phyloP scores from a whole-genome alignment of 75 land plant genomes.

The Sequoiadendron giganteum region DNA sequence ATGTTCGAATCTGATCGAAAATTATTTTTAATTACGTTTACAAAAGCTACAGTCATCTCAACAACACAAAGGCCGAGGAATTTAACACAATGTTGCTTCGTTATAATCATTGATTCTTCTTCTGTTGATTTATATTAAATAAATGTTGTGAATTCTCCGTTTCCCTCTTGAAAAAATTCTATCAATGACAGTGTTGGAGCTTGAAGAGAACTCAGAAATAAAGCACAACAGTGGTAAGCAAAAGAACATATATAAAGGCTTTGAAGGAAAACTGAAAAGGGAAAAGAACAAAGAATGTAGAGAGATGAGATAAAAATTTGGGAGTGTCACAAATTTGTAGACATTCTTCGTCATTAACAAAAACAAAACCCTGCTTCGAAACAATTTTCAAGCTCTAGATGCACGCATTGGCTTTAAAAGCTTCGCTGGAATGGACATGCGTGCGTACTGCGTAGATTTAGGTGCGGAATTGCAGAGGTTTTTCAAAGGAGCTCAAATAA shows the following conservation, averaged over 20 bases:
- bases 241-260: background rate
- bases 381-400: no score
- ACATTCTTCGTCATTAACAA: background rate
- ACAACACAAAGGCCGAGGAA: background rate
- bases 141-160: background rate
- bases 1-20: background rate
- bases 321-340: no score
- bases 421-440: no score
- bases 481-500: no score
- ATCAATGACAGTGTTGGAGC: background rate
- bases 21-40: background rate
- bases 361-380: no score
- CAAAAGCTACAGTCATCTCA: background rate
- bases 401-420: no score
- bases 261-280: background rate
- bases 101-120: background rate
- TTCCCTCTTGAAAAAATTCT: background rate
- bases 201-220: background rate
- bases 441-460: no score
- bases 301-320: no score
- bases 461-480: no score
- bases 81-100: background rate
- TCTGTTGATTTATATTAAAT: background rate
- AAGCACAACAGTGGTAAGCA: background rate
- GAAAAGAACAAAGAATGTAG: no score